Base-by-base conservation (phyloP, 768 basidiomycete genomes). In the Lactarius sp. region DNA sequence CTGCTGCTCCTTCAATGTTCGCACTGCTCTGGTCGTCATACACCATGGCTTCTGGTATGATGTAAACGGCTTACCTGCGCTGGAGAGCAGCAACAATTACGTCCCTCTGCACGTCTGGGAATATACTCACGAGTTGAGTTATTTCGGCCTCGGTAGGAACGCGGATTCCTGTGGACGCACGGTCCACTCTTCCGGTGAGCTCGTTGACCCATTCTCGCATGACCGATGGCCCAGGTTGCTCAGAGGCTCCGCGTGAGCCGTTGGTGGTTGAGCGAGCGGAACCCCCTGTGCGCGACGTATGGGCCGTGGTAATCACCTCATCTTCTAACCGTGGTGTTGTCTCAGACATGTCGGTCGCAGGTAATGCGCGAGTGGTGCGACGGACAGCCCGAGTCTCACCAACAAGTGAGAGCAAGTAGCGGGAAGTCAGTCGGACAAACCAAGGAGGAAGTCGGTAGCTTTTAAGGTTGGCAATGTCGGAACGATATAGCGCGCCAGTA, bases 181-280 rank as follows among this genome's bases (percentile, higher is more conserved):
- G 80, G 20, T 81, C 83, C 34, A 79, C 73, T 60, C 85, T 75
- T 6, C 90, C 89, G 2, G 89, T 90, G 68, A 93, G 73, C 67
- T 90, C 89, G 62, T 90, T 80, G 33, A 92, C 86, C 89, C 88
- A 90, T 71, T 89, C 87, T 56, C 86, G 80, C 72, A 92, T 78
- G 27, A 90, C 85, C 14, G 84, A 85, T 42, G 58, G 57, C 42
- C 66, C 62, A 22, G 62, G 36, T 22, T 64, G 66, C 42, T 59
- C 53, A 16, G 49, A 12, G 39, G 52, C 50, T 18, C 31, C 62
- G 20, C 50, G 52, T 33, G 54, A n/a, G 6, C 33, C 59, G 22
- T 31, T 47, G 16, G 65, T 67, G 65, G 69, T 61, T 22, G 71
- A 36, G n/a, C 54, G 54, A n/a, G 63, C 52, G 9, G 61, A 41